Base-by-base conservation (phyloP, 2,329 filamentous ascomycete genomes). In the Didymella exigua region DNA sequence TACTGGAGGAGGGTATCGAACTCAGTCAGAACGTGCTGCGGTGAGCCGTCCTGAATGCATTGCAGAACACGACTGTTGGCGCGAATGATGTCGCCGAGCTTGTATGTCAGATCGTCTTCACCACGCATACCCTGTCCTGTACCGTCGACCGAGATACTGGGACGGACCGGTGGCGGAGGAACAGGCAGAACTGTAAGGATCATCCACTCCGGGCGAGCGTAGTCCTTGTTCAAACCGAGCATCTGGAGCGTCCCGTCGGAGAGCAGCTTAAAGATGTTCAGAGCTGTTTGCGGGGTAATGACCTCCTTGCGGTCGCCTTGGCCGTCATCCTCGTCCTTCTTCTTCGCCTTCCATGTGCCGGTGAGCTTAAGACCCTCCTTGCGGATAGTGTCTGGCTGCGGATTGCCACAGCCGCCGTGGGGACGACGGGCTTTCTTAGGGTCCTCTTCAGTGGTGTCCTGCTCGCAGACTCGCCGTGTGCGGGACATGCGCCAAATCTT, bases 21-120 rank as follows among this genome's bases (percentile, higher is more conserved):
- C 69, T 99, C 95, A 55, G 87, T 85, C 14, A 92, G 86, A 63
- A 98, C 91, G 76, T 99, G 95, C 61, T 90, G 88, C 0, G 95
- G 92, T 3, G 93, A 93, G 53, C 95, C 95, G 75, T 97, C 92
- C 55, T 90, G 86, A 68, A 96, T 91, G 56, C 92, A 95, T 65
- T 95, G 89, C 65, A 90, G 88, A 52, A 99, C 93, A 68, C 96
- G 97, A 66, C 90, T 89, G 78, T 99, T 99, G 67, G 95, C 93
- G 64, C 95, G 92, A 67, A 99, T 95, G 69, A 99, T 97, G 77
- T 99, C 95, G 69, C 93, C 93, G 27, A 99, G 82, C 79, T 99
- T 99, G 84, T 97, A 99, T 0, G 95, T 99, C 84, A 99, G 84
- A 82, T 99, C 96, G 75, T 99, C 95, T 78, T 99, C 95, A 73